phyloP scores from a whole-genome alignment of 1,284 basidiomycete species.

The Boletus mariae region DNA sequence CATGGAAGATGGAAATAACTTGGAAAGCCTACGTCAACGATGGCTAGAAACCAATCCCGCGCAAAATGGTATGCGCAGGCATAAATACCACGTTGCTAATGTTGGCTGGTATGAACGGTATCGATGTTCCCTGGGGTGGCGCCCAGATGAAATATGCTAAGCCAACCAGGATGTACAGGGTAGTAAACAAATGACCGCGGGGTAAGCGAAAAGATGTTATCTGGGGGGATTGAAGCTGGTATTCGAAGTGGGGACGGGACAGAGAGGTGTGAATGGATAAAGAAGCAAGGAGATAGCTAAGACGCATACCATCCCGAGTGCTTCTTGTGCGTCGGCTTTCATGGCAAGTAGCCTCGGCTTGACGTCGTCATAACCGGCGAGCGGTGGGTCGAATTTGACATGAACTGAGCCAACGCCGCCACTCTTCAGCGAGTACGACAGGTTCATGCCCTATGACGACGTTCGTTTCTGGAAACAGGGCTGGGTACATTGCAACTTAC shows the following conservation, averaged over 20 bases:
- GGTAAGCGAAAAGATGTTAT: slow-evolving; percentile 56
- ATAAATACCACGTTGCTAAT: slow-evolving; percentile 23
- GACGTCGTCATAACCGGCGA: slow-evolving; percentile 71
- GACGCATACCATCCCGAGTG: slow-evolving; percentile 65
- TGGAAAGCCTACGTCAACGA: slow-evolving; percentile 2
- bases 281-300: not conserved
- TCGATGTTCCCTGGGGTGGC: slow-evolving; percentile 29
- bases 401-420: slow-evolving; percentile 40
- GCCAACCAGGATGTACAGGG: slow-evolving; percentile 1
- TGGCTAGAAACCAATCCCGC: slow-evolving; percentile 21
- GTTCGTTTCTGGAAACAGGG: not conserved
- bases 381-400: slow-evolving; percentile 64
- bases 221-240: slow-evolving; percentile 58
- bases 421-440: slow-evolving; percentile 55
- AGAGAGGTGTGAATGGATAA: not conserved
- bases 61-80: slow-evolving; percentile 14
- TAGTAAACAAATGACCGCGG: slow-evolving; percentile 11
- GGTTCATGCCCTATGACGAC: slow-evolving; percentile 56
- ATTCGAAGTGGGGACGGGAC: not conserved
- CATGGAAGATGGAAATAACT: slow-evolving; percentile 37
- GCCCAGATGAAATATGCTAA: slow-evolving; percentile 40
- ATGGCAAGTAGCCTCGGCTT: slow-evolving; percentile 72
- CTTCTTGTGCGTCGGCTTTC: slow-evolving; percentile 71
- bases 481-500: slow-evolving; percentile 31
- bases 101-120: slow-evolving; percentile 30